Percentiles rank a stretch among this genome's conserved stretches.
Conservation (phyloP, 371 early-diverging fungal genomes). For the Funneliformis caledonium region DNA sequence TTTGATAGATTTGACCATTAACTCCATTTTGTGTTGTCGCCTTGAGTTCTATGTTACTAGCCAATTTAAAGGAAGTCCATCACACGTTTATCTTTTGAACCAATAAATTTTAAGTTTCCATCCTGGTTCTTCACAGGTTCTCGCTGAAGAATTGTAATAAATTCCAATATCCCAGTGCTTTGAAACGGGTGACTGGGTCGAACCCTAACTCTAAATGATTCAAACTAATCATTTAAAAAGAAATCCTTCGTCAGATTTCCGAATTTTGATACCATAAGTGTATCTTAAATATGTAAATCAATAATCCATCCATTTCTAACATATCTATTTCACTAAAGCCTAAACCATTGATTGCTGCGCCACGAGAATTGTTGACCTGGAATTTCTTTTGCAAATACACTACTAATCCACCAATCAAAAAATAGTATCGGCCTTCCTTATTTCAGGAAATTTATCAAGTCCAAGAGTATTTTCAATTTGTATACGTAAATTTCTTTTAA, state of each 20-base stretch:
- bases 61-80: background rate
- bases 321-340: background rate
- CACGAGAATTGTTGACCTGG: constrained; percentile 7
- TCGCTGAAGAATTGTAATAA: background rate
- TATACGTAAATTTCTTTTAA: constrained; percentile 58
- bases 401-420: constrained; percentile 33
- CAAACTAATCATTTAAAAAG: background rate
- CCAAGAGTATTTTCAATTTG: constrained; percentile 57
- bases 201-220: background rate
- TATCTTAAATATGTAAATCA: constrained; percentile 5
- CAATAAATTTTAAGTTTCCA: constrained; percentile 11
- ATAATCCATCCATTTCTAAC: background rate
- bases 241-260: background rate
- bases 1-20: constrained; percentile 10
- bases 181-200: background rate
- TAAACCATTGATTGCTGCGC: constrained; percentile 22
- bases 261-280: constrained; percentile 18
- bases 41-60: constrained; percentile 33
- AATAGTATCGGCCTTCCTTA: background rate
- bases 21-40: constrained; percentile 8
- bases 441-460: too few relatives aligned
- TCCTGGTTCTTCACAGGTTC: constrained; percentile 25
- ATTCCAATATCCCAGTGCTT: background rate
- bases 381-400: constrained; percentile 49
- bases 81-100: background rate